Evolutionary conservation across 129 eudicot species (phyloP), one percentile per base, ranked within the genome.

Genomic region (Smallanthus sonchifolius): DNA sequence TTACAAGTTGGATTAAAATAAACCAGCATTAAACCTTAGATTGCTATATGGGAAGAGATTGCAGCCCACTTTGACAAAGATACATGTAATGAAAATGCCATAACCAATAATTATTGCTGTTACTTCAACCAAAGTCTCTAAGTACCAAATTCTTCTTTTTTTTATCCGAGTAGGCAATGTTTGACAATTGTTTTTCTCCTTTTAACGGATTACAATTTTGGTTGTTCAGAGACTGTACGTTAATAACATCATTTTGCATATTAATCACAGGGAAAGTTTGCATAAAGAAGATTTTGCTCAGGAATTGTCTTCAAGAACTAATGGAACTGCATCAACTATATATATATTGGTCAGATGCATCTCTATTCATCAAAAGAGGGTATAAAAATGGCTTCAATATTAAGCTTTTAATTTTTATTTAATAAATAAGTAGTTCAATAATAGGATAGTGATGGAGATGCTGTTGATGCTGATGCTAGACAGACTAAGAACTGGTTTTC

Each of bases 401-500:
- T 17, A 37, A 10, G 14, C 20, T 14, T 57, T 28, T 52, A 0
- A 36, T 20, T 37, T 34, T 14, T 34, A 1, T 6, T 62, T 34
- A 6, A 35, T 17, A 35, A n/a, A 34, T 11, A 34, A 62, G 0
- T 62, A 5, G 11, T 35, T 35, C 9, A 70, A 35, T 77, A 51
- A 35, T 65, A 92, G 98, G 98, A 92, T 83, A 87, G 84, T 73
- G 98, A 89, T 75, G 97, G 84, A 78, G 98, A 92, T 74, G 94
- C 82, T 15, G 82, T 87, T 40, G 98, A 92, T 69, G 78, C 85
- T 5, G 96, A 92, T n/a, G n/a, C n/a, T n/a, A n/a, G n/a, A 37
- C 96, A 92, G 69, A 85, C 89, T 65, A 96, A 92, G 62, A 92
- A 89, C 80, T 92, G 98, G 98, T 92, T 92, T 84, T 89, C 96